Conservation (phyloP, 108 stramenopile genomes). For the Cylindrotheca closterium region DNA sequence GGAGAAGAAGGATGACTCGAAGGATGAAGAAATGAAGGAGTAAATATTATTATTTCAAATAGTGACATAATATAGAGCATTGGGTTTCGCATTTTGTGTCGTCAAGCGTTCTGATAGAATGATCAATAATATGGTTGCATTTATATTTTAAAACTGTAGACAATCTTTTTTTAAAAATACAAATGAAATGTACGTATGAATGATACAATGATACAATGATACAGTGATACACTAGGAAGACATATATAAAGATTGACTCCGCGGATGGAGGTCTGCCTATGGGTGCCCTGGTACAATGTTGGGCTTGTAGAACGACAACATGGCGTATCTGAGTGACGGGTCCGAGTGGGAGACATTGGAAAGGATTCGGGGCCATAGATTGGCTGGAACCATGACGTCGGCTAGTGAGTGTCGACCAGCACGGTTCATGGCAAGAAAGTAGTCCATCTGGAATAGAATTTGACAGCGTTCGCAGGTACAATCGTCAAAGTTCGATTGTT, state of each 20-base stretch:
- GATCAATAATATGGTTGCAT: background rate
- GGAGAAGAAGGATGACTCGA: constrained; percentile 40
- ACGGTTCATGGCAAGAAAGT: constrained; percentile 11
- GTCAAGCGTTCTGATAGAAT: background rate
- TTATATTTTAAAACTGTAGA: no score
- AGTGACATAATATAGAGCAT: background rate
- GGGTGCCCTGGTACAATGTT: no score
- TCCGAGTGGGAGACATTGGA: constrained; percentile 1
- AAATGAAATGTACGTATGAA: no score
- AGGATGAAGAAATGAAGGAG: constrained; percentile 43
- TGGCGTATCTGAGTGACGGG: constrained; percentile 1
- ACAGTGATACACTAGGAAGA: no score
- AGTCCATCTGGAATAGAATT: constrained; percentile 3
- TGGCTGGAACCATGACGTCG: background rate
- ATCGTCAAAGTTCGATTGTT: background rate
- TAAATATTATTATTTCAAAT: constrained; percentile 4
- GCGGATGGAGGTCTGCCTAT: no score
- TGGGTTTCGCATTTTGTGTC: background rate
- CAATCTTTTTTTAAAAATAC: no score
- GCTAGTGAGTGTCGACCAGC: constrained; percentile 14
- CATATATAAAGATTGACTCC: no score
- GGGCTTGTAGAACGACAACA: background rate
- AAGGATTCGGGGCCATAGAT: constrained; percentile 9
- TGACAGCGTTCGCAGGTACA: constrained; percentile 11
- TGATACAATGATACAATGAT: no score